phyloP scores from a whole-genome alignment of 2,329 filamentous ascomycete species.

The Talaromyces islandicus region DNA sequence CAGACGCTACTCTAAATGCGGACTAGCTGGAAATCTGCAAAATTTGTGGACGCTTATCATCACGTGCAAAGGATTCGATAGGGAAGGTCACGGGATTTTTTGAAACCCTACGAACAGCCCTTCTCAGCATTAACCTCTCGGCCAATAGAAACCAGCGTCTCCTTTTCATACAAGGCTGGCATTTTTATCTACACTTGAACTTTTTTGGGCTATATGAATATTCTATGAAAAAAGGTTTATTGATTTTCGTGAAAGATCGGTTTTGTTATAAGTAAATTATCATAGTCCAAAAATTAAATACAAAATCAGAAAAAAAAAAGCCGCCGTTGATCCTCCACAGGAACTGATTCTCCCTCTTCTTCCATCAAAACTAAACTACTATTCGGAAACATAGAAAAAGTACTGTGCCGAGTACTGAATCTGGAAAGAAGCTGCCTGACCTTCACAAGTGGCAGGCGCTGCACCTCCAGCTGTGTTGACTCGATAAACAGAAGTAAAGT shows the following conservation, averaged over 20 bases:
- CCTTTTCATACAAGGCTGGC: background rate
- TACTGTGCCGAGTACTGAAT: constrained; percentile 81
- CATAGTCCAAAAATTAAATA: background rate
- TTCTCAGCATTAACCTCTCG: background rate
- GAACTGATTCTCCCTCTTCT: background rate
- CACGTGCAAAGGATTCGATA: constrained; percentile 20
- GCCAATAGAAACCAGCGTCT: background rate
- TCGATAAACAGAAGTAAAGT: constrained; percentile 72
- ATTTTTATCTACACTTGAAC: no score
- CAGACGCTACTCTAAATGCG: constrained; percentile 22
- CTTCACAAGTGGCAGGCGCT: constrained; percentile 66
- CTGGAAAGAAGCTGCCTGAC: constrained; percentile 57
- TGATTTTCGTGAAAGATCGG: no score
- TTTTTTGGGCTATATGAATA: no score
- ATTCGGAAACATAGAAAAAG: constrained; percentile 46
- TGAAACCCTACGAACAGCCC: constrained; percentile 7
- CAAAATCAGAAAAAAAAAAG: background rate
- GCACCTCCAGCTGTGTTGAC: constrained; percentile 77
- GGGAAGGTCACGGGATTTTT: constrained; percentile 21
- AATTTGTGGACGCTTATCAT: constrained; percentile 15
- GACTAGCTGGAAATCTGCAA: constrained; percentile 18
- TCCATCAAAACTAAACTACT: background rate
- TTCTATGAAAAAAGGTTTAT: no score
- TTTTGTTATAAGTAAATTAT: background rate
- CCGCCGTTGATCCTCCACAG: background rate